Evolutionary conservation across 345 rosid species (phyloP).

Genomic region (Euclidium syriacum): DNA sequence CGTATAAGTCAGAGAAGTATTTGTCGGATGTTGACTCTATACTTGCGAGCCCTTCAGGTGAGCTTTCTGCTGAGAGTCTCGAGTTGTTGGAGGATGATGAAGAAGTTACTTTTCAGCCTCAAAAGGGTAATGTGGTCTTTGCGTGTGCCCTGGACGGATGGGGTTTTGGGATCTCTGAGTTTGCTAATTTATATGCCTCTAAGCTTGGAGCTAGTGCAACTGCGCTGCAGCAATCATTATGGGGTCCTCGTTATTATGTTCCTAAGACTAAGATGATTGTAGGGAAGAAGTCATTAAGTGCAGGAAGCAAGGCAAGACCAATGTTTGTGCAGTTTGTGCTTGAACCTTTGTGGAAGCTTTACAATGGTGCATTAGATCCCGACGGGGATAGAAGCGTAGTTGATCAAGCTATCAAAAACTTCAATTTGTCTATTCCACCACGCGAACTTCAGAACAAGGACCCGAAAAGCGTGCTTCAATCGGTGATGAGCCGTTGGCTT

Average conservation of each 20-base stretch:
- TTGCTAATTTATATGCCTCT: constrained; percentile 73
- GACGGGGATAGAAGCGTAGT: constrained; percentile 56
- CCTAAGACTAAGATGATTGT: constrained; percentile 80
- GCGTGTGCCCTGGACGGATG: constrained; percentile 91
- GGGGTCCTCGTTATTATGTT: constrained; percentile 86
- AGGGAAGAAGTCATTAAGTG: constrained; percentile 62
- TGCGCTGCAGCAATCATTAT: constrained; percentile 63
- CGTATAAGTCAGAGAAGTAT: constrained; percentile 80
- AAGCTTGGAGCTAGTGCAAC: constrained; percentile 71
- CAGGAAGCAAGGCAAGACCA: constrained; percentile 62
- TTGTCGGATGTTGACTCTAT: constrained; percentile 89
- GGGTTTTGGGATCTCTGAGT: constrained; percentile 76
- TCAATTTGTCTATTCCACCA: constrained; percentile 60
- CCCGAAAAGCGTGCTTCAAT: constrained; percentile 68
- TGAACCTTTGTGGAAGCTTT: constrained; percentile 90
- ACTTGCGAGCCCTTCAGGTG: constrained; percentile 49
- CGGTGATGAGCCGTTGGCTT: constrained; percentile 91
- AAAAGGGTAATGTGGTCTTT: constrained; percentile 84
- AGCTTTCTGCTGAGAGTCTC: constrained; percentile 48
- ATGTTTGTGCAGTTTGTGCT: constrained; percentile 98
- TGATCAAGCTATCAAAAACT: constrained; percentile 64
- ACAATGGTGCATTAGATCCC: constrained; percentile 65
- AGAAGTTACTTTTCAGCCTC: constrained; percentile 91
- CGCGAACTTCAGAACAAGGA: constrained; percentile 94
- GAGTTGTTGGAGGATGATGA: constrained; percentile 85